A percentile compares a stretch with the other conserved stretches of the same genome.
phyloP scores from a whole-genome alignment of 768 basidiomycete species.

The Termitomyces sp. region DNA sequence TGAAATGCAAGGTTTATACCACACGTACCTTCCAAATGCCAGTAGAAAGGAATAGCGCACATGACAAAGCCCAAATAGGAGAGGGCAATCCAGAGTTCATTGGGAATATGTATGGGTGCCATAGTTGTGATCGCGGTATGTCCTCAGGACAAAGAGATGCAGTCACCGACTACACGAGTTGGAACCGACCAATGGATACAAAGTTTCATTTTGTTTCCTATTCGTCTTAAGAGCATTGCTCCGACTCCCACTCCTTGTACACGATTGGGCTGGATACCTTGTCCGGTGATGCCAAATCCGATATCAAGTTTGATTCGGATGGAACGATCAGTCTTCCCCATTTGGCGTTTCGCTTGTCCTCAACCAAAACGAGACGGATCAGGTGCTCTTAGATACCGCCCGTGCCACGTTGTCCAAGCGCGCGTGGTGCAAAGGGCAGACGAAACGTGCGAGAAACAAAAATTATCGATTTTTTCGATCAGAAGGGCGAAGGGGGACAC shows the following conservation, averaged over 20 bases:
- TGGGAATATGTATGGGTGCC: slow-evolving; percentile 27
- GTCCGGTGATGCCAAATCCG: slow-evolving; percentile 22
- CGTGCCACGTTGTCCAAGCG: background rate
- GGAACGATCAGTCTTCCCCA: slow-evolving; percentile 18
- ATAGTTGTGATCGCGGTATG: slow-evolving; percentile 8
- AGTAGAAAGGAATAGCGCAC: slow-evolving; percentile 55
- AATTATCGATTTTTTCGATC: slow-evolving; percentile 2
- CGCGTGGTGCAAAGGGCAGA: background rate
- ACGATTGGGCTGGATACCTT: slow-evolving; percentile 40
- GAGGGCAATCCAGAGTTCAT: slow-evolving; percentile 40
- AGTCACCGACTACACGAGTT: slow-evolving; percentile 24
- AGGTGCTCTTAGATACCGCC: slow-evolving; percentile 14
- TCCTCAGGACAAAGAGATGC: slow-evolving; percentile 12
- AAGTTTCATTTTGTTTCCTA: slow-evolving; percentile 9
- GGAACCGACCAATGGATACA: slow-evolving; percentile 25
- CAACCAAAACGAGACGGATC: slow-evolving; percentile 16
- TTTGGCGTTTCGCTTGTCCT: slow-evolving; percentile 30
- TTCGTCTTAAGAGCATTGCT: slow-evolving; percentile 34
- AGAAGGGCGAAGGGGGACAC: slow-evolving; percentile 8
- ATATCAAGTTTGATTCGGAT: slow-evolving; percentile 17
- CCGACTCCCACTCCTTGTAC: slow-evolving; percentile 29
- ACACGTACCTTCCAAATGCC: slow-evolving; percentile 57
- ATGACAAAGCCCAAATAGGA: slow-evolving; percentile 57
- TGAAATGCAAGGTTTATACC: background rate
- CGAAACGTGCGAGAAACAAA: slow-evolving; percentile 2